Evolutionary conservation across 768 basidiomycete species (phyloP), one percentile per base, ranked within the genome.

Genomic region (Rhodotorula taiwanensis): DNA sequence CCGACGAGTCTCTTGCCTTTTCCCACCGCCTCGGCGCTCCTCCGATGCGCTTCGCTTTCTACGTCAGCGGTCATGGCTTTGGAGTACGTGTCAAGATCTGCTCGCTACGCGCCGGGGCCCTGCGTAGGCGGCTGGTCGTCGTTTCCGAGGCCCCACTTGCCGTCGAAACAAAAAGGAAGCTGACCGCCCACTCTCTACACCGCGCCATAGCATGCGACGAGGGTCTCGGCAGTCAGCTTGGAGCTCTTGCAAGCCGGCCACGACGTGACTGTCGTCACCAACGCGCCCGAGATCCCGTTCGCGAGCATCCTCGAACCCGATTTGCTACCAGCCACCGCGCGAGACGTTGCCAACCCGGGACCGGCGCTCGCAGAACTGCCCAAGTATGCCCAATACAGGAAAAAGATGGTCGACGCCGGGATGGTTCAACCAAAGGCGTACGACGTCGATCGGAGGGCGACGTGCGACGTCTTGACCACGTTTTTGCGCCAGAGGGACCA

Each of bases 351-450:
- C 43, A 33, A 27, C 15, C 28, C 47, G 4, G 31, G 33, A 1
- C 62, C 45, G 23, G 27, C 20, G 2, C 5, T 6, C 51, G 27
- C 14, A 1, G 25, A 44, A 0, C 58, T 60, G 2, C 49, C 33
- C 30, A 74, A 77, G 16, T 87, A 86, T 52, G 86, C 86, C 6
- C 64, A 73, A 42, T 88, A 88, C 76, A 82, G 87, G 50, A 80
- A 82, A 74, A 83, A 85, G 15, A 79, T 85, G 58, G 85, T 89
- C 45, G 87, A 89, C 73, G 87, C 87, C 13, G 84, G 88, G 49
- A 85, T 89, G 44, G 83, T 85, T 11, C 87, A 89, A 72, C 87
- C 87, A 57, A 76, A 88, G 63, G 87, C 87, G 82, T 88, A 74
- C 74, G 84, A 83, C 31, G 86, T 89, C 21, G 87, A 88, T 71